Evolutionary conservation across 2,329 filamentous ascomycete species (phyloP), one percentile per base, ranked within the genome.

Genomic region (Zelopaecilomyces penicillatus): DNA sequence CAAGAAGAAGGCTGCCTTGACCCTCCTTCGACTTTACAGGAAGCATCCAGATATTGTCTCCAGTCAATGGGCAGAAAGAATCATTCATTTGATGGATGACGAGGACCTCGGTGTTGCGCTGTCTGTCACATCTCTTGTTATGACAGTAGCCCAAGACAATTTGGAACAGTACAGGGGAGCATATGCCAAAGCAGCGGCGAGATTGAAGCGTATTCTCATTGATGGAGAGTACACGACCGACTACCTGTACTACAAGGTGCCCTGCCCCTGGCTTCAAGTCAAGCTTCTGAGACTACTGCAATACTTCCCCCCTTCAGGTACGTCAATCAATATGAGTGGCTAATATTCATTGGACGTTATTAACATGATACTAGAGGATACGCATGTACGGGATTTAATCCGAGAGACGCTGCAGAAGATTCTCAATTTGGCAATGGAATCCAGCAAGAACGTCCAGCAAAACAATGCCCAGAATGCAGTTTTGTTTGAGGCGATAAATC

Each of bases 161-260:
- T 79, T 85, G n/a, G 90, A 96, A 1, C 84, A 89, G 59, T 98
- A 96, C 73, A 91, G 85, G 65, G 90, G 89, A 36, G 87, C 87
- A 57, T 97, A 96, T 62, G 83, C 89, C 51, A 98, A 97, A 68
- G 91, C 91, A 30, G 91, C 91, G 1, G 85, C 87, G 50, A 76
- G 89, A 45, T 66, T 98, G 56, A 95, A 95, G 70, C 83, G 87
- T 53, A 86, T 97, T 53, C 75, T 96, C 11, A 82, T 97, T 28
- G 91, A 97, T 54, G 84, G 85, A 51, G 91, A 98, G 55, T 93
- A 87, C 58, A 80, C 87, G 1, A 78, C 81, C 45, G 93, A 97
- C 62, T 98, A 98, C 62, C 78, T 96, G 28, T 98, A 98, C 70
- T 98, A 98, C 74, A 96, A 96, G 60, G 93, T 98, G n/a, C 93